phyloP scores from a whole-genome alignment of 2,329 filamentous ascomycete species.

The Hypoxylon sp. region DNA sequence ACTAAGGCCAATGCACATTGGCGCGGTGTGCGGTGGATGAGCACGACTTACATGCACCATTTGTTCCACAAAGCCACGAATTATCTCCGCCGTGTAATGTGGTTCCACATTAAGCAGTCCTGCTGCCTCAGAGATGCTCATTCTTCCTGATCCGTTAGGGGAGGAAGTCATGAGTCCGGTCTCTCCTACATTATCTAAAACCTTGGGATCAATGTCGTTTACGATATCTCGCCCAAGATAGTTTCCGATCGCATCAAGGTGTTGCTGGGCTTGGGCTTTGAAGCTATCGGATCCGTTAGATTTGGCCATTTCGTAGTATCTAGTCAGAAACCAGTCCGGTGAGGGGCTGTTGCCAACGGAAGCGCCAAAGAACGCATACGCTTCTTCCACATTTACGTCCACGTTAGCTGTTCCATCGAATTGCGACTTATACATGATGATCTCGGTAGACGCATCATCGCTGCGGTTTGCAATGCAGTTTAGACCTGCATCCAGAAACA shows the following conservation, averaged over 20 bases:
- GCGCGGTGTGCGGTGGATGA: neutral
- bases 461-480: slow-evolving; percentile 48
- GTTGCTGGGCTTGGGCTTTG: slow-evolving; percentile 40
- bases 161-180: slow-evolving; percentile 19
- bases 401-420: slow-evolving; percentile 45
- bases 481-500: slow-evolving; percentile 50
- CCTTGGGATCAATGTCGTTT: slow-evolving; percentile 32
- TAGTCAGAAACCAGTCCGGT: slow-evolving; percentile 43
- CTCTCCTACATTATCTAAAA: slow-evolving; percentile 2
- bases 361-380: slow-evolving; percentile 48
- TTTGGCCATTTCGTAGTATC: slow-evolving; percentile 43
- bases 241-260: slow-evolving; percentile 50
- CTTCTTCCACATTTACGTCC: slow-evolving; percentile 43
- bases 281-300: slow-evolving; percentile 27
- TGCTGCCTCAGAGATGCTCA: slow-evolving; percentile 49
- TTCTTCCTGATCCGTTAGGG: slow-evolving; percentile 28
- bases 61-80: slow-evolving; percentile 48
- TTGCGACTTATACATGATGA: slow-evolving; percentile 51
- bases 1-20: neutral
- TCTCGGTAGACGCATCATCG: slow-evolving; percentile 47
- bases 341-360: slow-evolving; percentile 25
- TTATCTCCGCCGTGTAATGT: slow-evolving; percentile 49
- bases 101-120: slow-evolving; percentile 49
- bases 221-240: slow-evolving; percentile 47
- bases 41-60: slow-evolving; percentile 45